phyloP scores from a whole-genome alignment of 768 basidiomycete species.

The Lactarius hatsudake region DNA sequence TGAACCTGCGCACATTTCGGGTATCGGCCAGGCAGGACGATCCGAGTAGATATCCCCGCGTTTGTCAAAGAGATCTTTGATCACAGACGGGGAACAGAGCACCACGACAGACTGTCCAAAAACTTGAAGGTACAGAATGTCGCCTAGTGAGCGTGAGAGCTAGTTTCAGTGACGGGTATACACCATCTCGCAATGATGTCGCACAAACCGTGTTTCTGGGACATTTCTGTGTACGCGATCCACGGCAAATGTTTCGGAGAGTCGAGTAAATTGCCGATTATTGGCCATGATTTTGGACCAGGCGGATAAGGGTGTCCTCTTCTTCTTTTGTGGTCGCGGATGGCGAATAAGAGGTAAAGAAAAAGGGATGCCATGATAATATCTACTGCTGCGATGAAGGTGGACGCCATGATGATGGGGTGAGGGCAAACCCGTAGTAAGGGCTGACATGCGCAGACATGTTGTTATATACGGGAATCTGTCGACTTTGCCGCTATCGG shows the following conservation, averaged over 20 bases:
- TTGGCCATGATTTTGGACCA: constrained; percentile 7
- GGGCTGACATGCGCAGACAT: too few relatives aligned
- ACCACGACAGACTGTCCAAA: constrained; percentile 49
- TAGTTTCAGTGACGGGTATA: not conserved
- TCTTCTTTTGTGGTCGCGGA: constrained; percentile 2
- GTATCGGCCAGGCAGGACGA: not conserved
- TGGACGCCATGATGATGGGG: not conserved
- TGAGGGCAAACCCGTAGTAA: too few relatives aligned
- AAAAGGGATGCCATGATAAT: not conserved
- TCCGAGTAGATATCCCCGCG: constrained; percentile 36
- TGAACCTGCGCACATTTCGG: constrained; percentile 1
- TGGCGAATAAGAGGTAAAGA: not conserved
- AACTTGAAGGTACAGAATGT: constrained; percentile 31
- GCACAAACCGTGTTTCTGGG: constrained; percentile 11
- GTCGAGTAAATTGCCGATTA: constrained; percentile 14
- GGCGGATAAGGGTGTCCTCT: constrained; percentile 11
- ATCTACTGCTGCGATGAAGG: not conserved
- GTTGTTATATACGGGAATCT: too few relatives aligned
- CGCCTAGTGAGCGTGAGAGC: not conserved
- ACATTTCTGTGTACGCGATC: not conserved
- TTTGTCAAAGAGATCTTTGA: constrained; percentile 51
- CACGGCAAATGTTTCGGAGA: constrained; percentile 1
- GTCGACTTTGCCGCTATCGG: too few relatives aligned
- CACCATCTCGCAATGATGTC: too few relatives aligned
- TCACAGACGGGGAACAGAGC: constrained; percentile 44